Conservation (phyloP, 202 grass and related monocot species). For the Zizania palustris region DNA sequence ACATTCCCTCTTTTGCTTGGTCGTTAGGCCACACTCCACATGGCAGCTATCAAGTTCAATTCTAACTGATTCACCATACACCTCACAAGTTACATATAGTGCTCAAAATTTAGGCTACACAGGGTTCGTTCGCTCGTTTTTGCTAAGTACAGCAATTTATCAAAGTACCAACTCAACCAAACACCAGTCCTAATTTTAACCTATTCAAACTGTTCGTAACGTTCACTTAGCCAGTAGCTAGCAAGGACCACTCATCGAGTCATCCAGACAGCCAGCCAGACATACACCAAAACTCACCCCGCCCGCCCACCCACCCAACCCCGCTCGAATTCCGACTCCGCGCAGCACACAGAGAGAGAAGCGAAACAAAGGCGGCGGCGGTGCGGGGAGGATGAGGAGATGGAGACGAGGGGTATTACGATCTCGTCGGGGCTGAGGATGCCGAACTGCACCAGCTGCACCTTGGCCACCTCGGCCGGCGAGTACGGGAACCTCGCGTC, state of each 20-base stretch:
- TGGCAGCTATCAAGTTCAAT: not conserved
- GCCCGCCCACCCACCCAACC: not conserved
- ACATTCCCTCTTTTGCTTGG: not conserved
- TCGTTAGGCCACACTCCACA: not conserved
- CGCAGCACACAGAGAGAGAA: constrained; percentile 20
- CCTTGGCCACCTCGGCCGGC: constrained; percentile 93
- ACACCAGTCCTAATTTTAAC: not conserved
- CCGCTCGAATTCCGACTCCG: constrained; percentile 4
- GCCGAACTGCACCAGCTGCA: constrained; percentile 87
- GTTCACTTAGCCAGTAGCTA: not conserved
- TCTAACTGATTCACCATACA: not conserved
- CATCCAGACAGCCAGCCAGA: too few species aligned
- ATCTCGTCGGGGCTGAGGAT: constrained; percentile 98
- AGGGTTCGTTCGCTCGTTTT: too few species aligned
- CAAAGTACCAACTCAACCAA: not conserved
- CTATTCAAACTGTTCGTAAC: not conserved
- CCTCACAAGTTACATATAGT: not conserved
- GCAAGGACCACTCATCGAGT: not conserved
- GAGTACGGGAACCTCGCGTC: constrained; percentile 95
- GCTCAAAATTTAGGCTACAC: not conserved
- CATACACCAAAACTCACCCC: not conserved
- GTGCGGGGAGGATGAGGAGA: not conserved
- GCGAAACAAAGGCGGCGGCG: constrained; percentile 28
- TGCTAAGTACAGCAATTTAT: not conserved
- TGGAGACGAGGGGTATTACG: constrained; percentile 53